These are phyloP conservation scores for Aspergillus oerlinghausenensis DNA, from an alignment of 2,329 filamentous ascomycete species.

Conservation along the genomic window DNA sequence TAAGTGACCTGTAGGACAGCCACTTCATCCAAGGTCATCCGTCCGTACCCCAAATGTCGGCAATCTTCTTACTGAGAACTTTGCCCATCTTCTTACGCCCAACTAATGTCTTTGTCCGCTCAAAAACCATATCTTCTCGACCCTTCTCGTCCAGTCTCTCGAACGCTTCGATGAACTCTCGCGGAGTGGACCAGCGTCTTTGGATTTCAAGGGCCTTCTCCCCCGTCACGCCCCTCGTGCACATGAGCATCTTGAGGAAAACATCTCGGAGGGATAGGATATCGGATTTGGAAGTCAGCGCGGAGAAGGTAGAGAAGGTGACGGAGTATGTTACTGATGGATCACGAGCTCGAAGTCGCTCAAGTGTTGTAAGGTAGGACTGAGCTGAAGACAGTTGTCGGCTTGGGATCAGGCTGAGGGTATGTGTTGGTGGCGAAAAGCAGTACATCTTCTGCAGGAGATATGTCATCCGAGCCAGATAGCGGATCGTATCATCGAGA, in stretches of 20 bases:
- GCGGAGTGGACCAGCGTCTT: conserved; percentile 69
- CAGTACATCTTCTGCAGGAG: conserved; percentile 62
- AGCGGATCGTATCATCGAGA: conserved; percentile 73
- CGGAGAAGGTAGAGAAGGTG: conserved; percentile 67
- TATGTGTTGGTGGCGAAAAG: conserved; percentile 9
- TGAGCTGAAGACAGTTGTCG: conserved; percentile 51
- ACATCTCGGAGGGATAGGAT: conserved; percentile 68
- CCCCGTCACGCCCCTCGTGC: conserved; percentile 66
- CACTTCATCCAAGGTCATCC: neutral
- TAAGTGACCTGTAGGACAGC: neutral
- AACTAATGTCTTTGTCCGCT: conserved; percentile 53
- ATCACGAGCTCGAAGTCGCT: conserved; percentile 53
- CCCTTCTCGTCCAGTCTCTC: conserved; percentile 51
- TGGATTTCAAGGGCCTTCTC: conserved; percentile 79
- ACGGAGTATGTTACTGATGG: conserved; percentile 52
- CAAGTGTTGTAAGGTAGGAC: conserved; percentile 63
- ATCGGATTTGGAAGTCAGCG: conserved; percentile 70
- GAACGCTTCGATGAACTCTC: conserved; percentile 66
- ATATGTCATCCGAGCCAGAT: conserved; percentile 67
- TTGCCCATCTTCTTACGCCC: conserved; percentile 66
- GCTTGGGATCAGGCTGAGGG: conserved; percentile 63
- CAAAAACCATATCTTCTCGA: conserved; percentile 57
- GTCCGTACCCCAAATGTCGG: conserved; percentile 62
- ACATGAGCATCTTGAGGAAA: conserved; percentile 84
- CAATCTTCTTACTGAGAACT: conserved; percentile 62